Base-by-base conservation (phyloP, 768 basidiomycete genomes). In the Kwoniella heveanensis region DNA sequence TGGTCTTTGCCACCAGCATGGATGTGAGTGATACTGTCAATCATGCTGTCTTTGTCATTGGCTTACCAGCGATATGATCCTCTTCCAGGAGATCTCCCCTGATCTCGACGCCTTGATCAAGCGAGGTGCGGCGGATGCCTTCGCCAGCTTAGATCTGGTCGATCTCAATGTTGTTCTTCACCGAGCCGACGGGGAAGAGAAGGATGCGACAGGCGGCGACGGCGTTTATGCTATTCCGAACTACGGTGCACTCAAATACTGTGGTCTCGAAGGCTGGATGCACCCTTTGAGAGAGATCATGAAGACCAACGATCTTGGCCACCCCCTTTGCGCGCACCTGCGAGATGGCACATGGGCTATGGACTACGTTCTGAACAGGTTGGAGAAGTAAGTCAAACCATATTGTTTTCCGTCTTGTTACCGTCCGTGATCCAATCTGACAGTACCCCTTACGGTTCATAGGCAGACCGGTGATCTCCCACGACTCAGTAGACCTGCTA, bases 181-280 rank as follows among this genome's bases (percentile, higher is more conserved):
- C 81, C 88, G 95, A 24, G 84, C 90, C 0, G 92, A 97, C 57
- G 88, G 87, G 0, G 96, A 99, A 81, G 96, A 99, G 79, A 83
- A 87, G 37, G 95, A 98, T 76, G 89, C 90, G 1, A 95, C 91
- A 1, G 79, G 82, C 80, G 91, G 91, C 0, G 85, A 87, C 74
- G 94, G 96, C 2, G 85, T 83, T 1, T 98, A 98, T 79, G 85
- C 88, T 51, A 81, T 99, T 32, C 90, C 94, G 4, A 86, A 84
- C 24, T 73, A 86, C 24, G 92, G 90, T 0, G 85, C 85, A 62
- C 82, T 93, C 78, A 87, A 86, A 12, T 99, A 97, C 80, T 97
- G 94, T 72, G 96, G 96, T 19, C 79, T 98, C 54, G 92, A 98
- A 74, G 96, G 96, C 1, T 99, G 94, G 92, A 97, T 99, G 92